These are phyloP conservation scores for Cladorrhinum sp. DNA, from an alignment of 2,329 filamentous ascomycete species.

Conservation along the genomic window DNA sequence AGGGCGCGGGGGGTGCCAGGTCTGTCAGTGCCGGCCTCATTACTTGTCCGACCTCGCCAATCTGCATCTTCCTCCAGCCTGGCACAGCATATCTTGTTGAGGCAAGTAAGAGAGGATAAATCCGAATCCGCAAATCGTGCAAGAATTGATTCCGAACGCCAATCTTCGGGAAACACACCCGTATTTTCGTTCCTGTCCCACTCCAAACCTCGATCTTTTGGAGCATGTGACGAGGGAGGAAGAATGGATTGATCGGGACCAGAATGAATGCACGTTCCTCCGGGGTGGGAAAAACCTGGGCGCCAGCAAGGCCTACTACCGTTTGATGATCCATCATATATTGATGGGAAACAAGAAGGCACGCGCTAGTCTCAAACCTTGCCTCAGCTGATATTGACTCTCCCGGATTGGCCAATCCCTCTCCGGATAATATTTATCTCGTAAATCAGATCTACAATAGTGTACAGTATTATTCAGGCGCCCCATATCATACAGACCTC, in stretches of 20 bases:
- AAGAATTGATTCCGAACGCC: neutral
- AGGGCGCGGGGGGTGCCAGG: conserved; percentile 6
- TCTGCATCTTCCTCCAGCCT: conserved; percentile 12
- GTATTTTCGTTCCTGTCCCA: neutral
- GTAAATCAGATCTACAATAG: neutral
- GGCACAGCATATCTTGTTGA: neutral
- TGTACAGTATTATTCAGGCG: conserved; percentile 7
- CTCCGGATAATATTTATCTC: neutral
- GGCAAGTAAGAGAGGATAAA: neutral
- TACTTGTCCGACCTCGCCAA: conserved; percentile 20
- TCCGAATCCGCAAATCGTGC: neutral
- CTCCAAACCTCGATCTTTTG: neutral
- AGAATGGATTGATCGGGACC: neutral
- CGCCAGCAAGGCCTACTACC: neutral
- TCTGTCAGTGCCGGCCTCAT: neutral
- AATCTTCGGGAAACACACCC: neutral
- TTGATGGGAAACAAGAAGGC: too few species aligned
- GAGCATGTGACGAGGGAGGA: neutral
- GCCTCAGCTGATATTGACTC: neutral
- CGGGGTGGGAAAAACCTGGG: neutral
- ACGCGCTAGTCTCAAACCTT: neutral
- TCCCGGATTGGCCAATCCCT: neutral
- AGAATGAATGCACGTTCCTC: neutral
- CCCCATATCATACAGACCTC: conserved; percentile 33
- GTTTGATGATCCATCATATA: neutral